phyloP scores from a whole-genome alignment of 192 early-diverging fungal genomes.

The Podochytrium sp. region DNA sequence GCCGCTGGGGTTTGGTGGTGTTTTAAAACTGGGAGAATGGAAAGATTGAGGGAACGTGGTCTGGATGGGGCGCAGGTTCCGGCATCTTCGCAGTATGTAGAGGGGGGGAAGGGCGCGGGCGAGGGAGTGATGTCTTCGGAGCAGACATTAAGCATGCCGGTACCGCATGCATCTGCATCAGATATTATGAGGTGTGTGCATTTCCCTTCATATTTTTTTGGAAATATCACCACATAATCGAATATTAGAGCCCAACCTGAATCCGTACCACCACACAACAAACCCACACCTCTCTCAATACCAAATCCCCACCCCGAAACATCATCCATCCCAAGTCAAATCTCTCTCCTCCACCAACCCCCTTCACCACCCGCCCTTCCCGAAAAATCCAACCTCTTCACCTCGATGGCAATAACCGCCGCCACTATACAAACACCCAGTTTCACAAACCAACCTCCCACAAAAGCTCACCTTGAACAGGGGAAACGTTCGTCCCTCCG shows the following conservation, averaged over 20 bases:
- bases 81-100: neutral
- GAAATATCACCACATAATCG: too few relatives aligned
- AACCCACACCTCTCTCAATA: too few relatives aligned
- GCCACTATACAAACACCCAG: neutral
- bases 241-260: too few relatives aligned
- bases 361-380: neutral
- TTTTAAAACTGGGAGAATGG: neutral
- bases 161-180: too few relatives aligned
- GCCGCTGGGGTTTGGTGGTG: neutral
- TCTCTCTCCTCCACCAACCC: neutral
- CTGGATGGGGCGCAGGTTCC: neutral
- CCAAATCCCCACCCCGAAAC: too few relatives aligned
- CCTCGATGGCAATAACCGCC: neutral
- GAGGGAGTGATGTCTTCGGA: too few relatives aligned
- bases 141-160: neutral
- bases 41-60: neutral
- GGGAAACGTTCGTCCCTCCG: neutral
- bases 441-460: neutral
- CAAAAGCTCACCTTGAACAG: neutral
- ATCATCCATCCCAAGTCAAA: neutral
- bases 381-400: neutral
- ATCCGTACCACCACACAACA: too few relatives aligned
- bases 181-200: too few relatives aligned
- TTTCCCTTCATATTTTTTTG: too few relatives aligned
- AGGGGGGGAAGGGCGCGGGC: neutral